phyloP scores from a whole-genome alignment of 1,284 basidiomycete genomes.

The Coniferiporia weirii region DNA sequence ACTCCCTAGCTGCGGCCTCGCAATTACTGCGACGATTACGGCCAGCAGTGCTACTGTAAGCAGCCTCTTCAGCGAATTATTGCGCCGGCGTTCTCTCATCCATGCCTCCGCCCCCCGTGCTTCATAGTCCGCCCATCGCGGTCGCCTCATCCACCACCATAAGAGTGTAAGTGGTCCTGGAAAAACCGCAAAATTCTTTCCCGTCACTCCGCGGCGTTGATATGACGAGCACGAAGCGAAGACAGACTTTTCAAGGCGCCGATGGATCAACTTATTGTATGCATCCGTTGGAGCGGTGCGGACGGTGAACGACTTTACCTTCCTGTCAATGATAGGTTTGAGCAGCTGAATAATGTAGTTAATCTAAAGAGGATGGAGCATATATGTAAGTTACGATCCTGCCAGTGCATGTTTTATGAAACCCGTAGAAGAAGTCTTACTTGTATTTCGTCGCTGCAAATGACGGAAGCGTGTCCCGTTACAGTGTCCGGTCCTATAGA shows the following conservation, averaged over 20 bases:
- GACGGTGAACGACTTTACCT: slow-evolving; percentile 26
- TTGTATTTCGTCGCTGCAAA: slow-evolving; percentile 30
- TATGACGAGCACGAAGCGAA: slow-evolving; percentile 26
- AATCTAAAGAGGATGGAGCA: slow-evolving; percentile 12
- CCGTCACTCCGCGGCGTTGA: slow-evolving; percentile 23
- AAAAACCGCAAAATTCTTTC: slow-evolving; percentile 28
- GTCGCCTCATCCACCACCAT: slow-evolving; percentile 29
- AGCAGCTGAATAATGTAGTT: slow-evolving; percentile 28
- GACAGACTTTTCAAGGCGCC: slow-evolving; percentile 23
- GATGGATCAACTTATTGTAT: slow-evolving; percentile 26
- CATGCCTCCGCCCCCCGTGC: slow-evolving; percentile 25
- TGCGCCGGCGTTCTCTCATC: slow-evolving; percentile 12
- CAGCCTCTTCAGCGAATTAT: neutral
- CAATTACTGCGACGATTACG: neutral
- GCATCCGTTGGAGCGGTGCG: slow-evolving; percentile 23
- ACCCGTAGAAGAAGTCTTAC: neutral
- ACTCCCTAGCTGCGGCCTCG: too few species aligned
- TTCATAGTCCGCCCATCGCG: slow-evolving; percentile 26
- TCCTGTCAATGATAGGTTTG: slow-evolving; percentile 26
- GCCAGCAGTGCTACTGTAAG: neutral
- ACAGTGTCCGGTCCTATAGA: slow-evolving; percentile 27
- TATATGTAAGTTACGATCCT: neutral
- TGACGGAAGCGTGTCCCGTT: slow-evolving; percentile 28
- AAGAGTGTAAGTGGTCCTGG: slow-evolving; percentile 27
- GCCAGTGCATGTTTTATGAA: too few species aligned